Conservation (phyloP, 768 basidiomycete species). For the Pulveroboletus sp. region DNA sequence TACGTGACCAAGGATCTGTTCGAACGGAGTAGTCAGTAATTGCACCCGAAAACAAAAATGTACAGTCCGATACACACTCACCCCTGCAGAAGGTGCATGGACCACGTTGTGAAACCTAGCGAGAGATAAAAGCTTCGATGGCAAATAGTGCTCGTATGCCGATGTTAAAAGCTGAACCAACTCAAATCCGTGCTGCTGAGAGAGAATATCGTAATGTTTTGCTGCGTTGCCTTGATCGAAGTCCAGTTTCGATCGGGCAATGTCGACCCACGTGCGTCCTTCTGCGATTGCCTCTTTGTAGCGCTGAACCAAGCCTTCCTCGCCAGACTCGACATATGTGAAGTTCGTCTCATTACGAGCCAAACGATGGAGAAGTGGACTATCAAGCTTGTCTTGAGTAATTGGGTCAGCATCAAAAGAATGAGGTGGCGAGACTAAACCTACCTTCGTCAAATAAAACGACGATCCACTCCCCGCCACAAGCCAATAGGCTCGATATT, state of each 20-base stretch:
- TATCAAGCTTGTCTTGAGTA: not conserved
- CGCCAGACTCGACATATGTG: not conserved
- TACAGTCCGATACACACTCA: too few relatives aligned
- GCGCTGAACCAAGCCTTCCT: not conserved
- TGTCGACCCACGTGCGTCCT: not conserved
- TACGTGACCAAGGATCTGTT: too few relatives aligned
- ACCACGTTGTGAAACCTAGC: too few relatives aligned
- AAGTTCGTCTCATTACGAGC: not conserved
- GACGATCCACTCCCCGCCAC: not conserved
- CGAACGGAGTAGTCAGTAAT: too few relatives aligned
- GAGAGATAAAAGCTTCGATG: not conserved
- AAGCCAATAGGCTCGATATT: not conserved
- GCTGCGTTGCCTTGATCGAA: not conserved
- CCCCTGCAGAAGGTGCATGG: too few relatives aligned
- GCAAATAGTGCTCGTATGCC: not conserved
- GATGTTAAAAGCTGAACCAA: not conserved
- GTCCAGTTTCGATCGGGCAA: not conserved
- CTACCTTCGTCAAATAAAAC: not conserved
- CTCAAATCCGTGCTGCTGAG: not conserved
- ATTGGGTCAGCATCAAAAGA: too few relatives aligned
- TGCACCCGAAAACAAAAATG: too few relatives aligned
- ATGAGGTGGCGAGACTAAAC: not conserved
- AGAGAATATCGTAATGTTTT: not conserved
- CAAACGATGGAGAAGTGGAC: not conserved
- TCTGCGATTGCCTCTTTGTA: not conserved